These are phyloP conservation scores for Mucor mucedo DNA, from an alignment of 371 early-diverging fungal genomes.

Conservation along the genomic window DNA sequence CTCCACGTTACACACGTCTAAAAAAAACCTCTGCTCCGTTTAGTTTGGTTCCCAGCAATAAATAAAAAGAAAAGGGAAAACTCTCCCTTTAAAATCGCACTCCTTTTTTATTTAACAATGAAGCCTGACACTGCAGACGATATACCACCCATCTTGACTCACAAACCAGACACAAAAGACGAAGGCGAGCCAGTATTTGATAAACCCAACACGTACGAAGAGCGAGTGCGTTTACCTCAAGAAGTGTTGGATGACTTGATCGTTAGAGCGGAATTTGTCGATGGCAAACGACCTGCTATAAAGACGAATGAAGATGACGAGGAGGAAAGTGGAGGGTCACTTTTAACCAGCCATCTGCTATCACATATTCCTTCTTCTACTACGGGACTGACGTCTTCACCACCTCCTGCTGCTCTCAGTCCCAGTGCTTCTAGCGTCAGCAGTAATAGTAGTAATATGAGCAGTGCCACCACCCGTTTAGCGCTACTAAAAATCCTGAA, in stretches of 20 bases:
- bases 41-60: too few relatives aligned
- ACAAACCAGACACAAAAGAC: conserved; percentile 32
- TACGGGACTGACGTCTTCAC: conserved; percentile 12
- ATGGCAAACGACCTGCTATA: conserved; percentile 30
- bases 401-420: conserved; percentile 10
- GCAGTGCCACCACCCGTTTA: conserved; percentile 15
- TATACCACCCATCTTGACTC: conserved; percentile 2
- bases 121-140: conserved; percentile 26
- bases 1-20: too few relatives aligned
- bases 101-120: conserved; percentile 4
- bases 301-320: conserved; percentile 28
- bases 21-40: too few relatives aligned
- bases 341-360: conserved; percentile 9
- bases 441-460: conserved; percentile 18
- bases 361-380: conserved; percentile 23
- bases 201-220: conserved; percentile 36
- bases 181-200: conserved; percentile 14
- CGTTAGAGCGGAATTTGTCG: conserved; percentile 27
- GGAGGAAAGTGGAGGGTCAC: background rate
- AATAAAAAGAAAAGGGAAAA: too few relatives aligned
- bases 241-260: conserved; percentile 32
- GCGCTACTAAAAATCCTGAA: conserved; percentile 27
- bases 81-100: too few relatives aligned
- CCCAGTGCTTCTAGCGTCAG: conserved; percentile 19
- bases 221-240: conserved; percentile 18